Conservation (phyloP, 2,329 filamentous ascomycete genomes). For the Cytospora mali region DNA sequence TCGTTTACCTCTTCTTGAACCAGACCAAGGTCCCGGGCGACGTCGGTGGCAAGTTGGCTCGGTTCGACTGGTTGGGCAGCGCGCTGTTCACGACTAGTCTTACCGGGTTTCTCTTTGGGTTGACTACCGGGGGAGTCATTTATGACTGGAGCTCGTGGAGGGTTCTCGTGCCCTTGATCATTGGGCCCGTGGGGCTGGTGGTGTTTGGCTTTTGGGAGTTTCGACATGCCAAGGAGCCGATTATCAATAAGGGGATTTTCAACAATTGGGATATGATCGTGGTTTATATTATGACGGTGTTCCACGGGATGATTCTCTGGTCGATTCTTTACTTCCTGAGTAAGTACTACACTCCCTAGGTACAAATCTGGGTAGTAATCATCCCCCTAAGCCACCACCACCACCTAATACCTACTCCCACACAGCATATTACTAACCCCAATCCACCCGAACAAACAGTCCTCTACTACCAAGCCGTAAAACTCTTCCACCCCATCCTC, state of each 20-base stretch:
- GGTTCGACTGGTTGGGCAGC: conserved; percentile 66
- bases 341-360: no score
- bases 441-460: conserved; percentile 28
- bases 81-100: conserved; percentile 61
- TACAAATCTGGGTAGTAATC: conserved; percentile 32
- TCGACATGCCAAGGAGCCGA: conserved; percentile 51
- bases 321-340: conserved; percentile 58
- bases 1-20: conserved; percentile 55
- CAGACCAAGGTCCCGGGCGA: conserved; percentile 50
- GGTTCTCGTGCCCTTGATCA: conserved; percentile 61
- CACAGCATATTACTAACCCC: conserved; percentile 27
- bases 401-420: neutral
- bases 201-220: conserved; percentile 59
- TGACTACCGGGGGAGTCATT: conserved; percentile 68
- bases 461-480: conserved; percentile 54
- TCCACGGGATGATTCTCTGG: conserved; percentile 62
- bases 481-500: conserved; percentile 55
- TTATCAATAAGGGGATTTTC: conserved; percentile 49
- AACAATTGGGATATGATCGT: conserved; percentile 51
- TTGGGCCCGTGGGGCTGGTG: conserved; percentile 55
- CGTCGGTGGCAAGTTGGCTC: conserved; percentile 50
- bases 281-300: conserved; percentile 48
- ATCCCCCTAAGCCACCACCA: no score
- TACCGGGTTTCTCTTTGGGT: conserved; percentile 61
- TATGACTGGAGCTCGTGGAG: conserved; percentile 66